These are phyloP conservation scores for Boletus subluridellus DNA, from an alignment of 1,284 basidiomycete genomes.

Conservation along the genomic window DNA sequence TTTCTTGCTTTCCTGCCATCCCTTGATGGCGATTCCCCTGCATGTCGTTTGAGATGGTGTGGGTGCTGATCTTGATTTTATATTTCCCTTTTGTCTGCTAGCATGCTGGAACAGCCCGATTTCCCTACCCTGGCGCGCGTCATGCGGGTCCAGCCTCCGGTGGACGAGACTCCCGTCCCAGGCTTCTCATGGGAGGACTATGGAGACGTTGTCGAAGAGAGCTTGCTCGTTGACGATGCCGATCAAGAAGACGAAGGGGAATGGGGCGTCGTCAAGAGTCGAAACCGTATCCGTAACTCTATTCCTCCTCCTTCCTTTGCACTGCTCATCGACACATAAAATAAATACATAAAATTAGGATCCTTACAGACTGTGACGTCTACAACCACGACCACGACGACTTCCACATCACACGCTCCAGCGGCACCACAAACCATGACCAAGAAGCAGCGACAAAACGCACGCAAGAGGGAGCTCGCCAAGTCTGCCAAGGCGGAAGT, in stretches of 20 bases:
- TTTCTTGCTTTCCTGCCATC: background rate
- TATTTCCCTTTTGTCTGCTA: conserved; percentile 28
- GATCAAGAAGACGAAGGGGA: conserved; percentile 50
- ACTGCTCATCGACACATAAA: background rate
- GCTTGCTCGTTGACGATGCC: conserved; percentile 46
- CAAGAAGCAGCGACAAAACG: conserved; percentile 70
- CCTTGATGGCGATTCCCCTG: background rate
- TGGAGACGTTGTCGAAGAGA: conserved; percentile 56
- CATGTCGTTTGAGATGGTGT: background rate
- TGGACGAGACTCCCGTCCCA: conserved; percentile 54
- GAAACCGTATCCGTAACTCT: conserved; percentile 45
- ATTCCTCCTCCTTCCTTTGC: background rate
- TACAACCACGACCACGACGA: conserved; percentile 6
- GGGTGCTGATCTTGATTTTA: conserved; percentile 17
- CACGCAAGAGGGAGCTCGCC: conserved; percentile 51
- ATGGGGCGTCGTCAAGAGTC: conserved; percentile 71
- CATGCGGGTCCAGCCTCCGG: conserved; percentile 55
- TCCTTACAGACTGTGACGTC: conserved; percentile 9
- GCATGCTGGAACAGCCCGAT: conserved; percentile 61
- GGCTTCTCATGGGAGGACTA: conserved; percentile 75
- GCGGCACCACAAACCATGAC: conserved; percentile 46
- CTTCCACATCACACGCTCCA: conserved; percentile 21
- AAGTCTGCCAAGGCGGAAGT: conserved; percentile 56
- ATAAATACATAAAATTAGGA: conserved; percentile 6
- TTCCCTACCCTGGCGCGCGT: conserved; percentile 55